A percentile compares a stretch with the other conserved stretches of the same genome.
Evolutionary conservation across 768 basidiomycete genomes (phyloP).

Genomic region (Agrocybe pediades): DNA sequence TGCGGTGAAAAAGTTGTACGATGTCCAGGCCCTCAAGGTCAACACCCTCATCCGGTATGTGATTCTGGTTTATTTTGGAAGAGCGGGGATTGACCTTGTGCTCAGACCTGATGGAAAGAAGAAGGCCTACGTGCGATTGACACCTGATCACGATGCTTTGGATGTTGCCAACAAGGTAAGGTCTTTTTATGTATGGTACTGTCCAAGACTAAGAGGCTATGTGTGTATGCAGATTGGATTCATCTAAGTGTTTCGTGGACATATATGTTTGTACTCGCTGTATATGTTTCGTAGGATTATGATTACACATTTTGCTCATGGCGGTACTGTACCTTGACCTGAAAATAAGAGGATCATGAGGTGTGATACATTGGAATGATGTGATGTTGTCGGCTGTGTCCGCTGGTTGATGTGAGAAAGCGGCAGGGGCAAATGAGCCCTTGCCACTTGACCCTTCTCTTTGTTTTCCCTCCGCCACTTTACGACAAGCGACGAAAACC

Average conservation of each 20-base stretch:
- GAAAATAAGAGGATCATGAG: not conserved
- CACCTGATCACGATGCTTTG: slow-evolving; percentile 93
- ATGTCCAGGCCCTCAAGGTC: slow-evolving; percentile 93
- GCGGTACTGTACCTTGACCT: not conserved
- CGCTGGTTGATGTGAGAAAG: not conserved
- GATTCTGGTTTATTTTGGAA: not conserved
- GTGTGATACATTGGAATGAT: not conserved
- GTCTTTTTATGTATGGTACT: not conserved
- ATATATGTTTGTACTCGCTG: not conserved
- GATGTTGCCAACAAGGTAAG: slow-evolving; percentile 96
- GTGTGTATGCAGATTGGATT: slow-evolving; percentile 74
- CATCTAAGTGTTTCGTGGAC: slow-evolving; percentile 59
- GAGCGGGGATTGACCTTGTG: not conserved
- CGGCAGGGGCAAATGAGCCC: slow-evolving; percentile 1
- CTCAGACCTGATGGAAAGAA: slow-evolving; percentile 95
- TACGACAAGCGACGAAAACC: slow-evolving; percentile 18
- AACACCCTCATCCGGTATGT: slow-evolving; percentile 97
- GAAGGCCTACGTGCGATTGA: slow-evolving; percentile 97
- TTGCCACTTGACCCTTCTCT: slow-evolving; percentile 12
- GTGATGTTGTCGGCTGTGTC: not conserved
- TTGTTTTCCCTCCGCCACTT: slow-evolving; percentile 17
- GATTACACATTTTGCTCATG: not conserved
- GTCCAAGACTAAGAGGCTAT: slow-evolving; percentile 1
- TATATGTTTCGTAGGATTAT: not conserved
- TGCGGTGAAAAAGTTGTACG: slow-evolving; percentile 98